Conservation (phyloP, 805 yeast species). For the Candida tallmaniae region DNA sequence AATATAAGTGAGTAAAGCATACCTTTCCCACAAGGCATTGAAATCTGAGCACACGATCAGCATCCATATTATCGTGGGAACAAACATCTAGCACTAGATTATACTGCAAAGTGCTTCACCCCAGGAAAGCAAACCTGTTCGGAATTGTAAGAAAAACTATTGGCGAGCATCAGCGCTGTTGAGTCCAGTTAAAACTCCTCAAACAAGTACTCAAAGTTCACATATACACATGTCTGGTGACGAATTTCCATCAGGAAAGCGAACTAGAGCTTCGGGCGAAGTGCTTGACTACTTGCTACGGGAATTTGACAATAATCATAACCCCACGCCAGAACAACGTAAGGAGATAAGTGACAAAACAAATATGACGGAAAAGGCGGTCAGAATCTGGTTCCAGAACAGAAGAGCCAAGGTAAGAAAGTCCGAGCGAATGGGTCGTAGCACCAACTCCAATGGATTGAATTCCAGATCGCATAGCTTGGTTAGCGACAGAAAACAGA, state of each 20-base stretch:
- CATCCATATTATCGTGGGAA: no score
- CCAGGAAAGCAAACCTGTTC: no score
- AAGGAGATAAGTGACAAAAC: constrained; percentile 66
- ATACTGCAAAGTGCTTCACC: no score
- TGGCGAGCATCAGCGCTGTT: no score
- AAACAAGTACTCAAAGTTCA: no score
- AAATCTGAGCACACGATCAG: no score
- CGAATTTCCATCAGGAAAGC: constrained; percentile 24
- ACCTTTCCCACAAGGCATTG: no score
- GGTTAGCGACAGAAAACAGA: not conserved
- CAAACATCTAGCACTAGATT: no score
- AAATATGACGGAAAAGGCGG: constrained; percentile 82
- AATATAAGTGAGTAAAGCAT: no score
- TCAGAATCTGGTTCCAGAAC: constrained; percentile 91
- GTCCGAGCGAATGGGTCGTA: constrained; percentile 45
- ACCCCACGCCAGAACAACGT: constrained; percentile 70
- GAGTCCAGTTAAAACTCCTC: no score
- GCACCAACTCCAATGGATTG: constrained; percentile 10
- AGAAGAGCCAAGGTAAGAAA: constrained; percentile 75
- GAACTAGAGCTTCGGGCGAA: constrained; percentile 78
- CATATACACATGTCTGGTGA: no score
- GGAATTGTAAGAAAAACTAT: no score
- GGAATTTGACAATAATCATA: constrained; percentile 69
- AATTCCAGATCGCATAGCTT: constrained; percentile 20
- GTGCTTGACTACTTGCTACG: constrained; percentile 61